Conservation (phyloP, 306 rosid species). For the Lupinus albus region DNA sequence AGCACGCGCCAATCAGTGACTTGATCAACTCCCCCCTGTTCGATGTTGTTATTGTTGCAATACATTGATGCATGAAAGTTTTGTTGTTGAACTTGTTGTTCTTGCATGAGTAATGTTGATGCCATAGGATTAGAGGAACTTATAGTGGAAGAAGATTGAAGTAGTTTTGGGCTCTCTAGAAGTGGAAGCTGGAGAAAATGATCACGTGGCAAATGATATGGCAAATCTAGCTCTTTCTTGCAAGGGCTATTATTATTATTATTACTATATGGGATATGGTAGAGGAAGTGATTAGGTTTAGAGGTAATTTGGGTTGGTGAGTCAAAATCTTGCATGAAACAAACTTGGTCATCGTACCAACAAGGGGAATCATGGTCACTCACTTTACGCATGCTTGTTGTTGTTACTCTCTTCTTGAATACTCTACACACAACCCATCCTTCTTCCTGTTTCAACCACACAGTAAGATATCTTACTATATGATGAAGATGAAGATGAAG, state of each 20-base stretch:
- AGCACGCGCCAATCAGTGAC: conserved; percentile 89
- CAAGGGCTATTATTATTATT: conserved; percentile 43
- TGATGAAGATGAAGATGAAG: background rate
- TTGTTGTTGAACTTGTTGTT: conserved; percentile 43
- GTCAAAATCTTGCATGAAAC: conserved; percentile 73
- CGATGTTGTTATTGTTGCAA: conserved; percentile 35
- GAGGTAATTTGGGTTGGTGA: conserved; percentile 65
- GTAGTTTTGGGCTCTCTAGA: conserved; percentile 57
- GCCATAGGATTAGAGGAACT: conserved; percentile 41
- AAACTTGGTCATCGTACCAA: conserved; percentile 86
- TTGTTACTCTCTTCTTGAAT: conserved; percentile 79
- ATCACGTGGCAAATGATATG: conserved; percentile 49
- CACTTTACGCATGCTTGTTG: conserved; percentile 62
- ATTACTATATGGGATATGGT: conserved; percentile 43
- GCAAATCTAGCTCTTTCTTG: conserved; percentile 68
- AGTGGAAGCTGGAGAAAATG: conserved; percentile 70
- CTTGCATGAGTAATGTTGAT: conserved; percentile 37
- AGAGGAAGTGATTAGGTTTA: conserved; percentile 44
- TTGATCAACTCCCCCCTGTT: conserved; percentile 45
- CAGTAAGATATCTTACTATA: background rate
- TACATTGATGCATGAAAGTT: conserved; percentile 44
- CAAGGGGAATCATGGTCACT: conserved; percentile 73
- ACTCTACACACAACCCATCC: conserved; percentile 97
- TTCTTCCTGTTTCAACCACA: conserved; percentile 71
- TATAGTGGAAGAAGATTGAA: conserved; percentile 41